Percentiles rank a stretch among this genome's conserved stretches.
Conservation (phyloP, 257 asterid genomes). For the Penstemon davidsonii region DNA sequence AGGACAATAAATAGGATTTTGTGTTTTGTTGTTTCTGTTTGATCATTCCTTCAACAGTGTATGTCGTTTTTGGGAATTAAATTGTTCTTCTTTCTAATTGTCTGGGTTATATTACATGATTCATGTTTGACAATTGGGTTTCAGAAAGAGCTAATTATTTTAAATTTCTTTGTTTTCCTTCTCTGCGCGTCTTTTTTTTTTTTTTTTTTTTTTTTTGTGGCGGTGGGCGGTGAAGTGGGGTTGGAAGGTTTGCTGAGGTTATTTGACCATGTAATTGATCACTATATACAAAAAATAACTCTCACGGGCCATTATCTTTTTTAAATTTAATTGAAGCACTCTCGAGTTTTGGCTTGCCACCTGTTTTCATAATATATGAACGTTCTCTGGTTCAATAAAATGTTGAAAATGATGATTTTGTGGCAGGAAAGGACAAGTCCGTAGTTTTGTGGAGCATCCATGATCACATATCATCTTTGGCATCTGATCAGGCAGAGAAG, state of each 20-base stretch:
- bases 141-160: not conserved
- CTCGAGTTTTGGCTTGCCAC: slow-evolving; percentile 1
- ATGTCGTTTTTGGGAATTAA: not conserved
- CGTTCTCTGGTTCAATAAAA: not conserved
- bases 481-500: slow-evolving; percentile 54
- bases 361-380: not conserved
- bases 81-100: too few species aligned
- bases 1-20: not conserved
- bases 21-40: not conserved
- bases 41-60: not conserved
- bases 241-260: not conserved
- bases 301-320: not conserved
- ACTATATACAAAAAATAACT: too few species aligned
- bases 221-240: not conserved
- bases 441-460: slow-evolving; percentile 97
- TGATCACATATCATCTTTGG: slow-evolving; percentile 79
- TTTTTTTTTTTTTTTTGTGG: not conserved
- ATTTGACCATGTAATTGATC: not conserved
- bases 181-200: not conserved
- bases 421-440: slow-evolving; percentile 83
- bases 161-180: not conserved
- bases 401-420: slow-evolving; percentile 13
- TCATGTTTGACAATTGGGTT: not conserved
- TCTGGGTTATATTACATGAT: not conserved
- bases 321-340: not conserved